These are phyloP conservation scores for Eudorina sp. DNA, from an alignment of 139 green algal species.

Conservation along the genomic window DNA sequence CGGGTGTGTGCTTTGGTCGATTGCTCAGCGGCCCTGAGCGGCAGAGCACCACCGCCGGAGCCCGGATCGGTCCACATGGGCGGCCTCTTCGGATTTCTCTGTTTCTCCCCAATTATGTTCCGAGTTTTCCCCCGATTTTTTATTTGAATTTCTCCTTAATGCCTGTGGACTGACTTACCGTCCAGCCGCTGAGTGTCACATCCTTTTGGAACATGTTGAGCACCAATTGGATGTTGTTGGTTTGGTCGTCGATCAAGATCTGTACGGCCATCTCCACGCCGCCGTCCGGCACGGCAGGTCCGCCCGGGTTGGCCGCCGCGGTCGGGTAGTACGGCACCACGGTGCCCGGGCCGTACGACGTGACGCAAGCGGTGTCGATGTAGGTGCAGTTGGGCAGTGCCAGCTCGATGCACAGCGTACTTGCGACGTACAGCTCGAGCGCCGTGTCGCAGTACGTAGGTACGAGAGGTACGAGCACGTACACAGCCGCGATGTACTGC, in stretches of 20 bases:
- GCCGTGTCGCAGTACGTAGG: not conserved
- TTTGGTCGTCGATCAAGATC: conserved; percentile 17
- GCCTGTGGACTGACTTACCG: too few relatives aligned
- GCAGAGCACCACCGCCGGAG: too few relatives aligned
- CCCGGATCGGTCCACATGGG: too few relatives aligned
- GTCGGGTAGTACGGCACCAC: conserved; percentile 24
- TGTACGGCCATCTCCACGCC: conserved; percentile 9
- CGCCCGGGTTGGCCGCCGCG: not conserved
- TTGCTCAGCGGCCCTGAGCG: too few relatives aligned
- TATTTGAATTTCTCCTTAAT: too few relatives aligned
- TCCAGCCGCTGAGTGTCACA: not conserved
- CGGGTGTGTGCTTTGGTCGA: too few relatives aligned
- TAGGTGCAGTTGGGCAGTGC: conserved; percentile 20
- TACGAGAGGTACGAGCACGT: conserved; percentile 1
- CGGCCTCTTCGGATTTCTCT: too few relatives aligned
- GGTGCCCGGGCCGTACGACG: not conserved
- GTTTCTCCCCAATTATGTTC: too few relatives aligned
- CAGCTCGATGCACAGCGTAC: conserved; percentile 19
- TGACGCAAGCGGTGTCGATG: conserved; percentile 19
- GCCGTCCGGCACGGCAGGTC: not conserved
- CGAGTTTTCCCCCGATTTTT: too few relatives aligned
- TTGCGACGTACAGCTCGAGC: not conserved
- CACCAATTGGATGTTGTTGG: conserved; percentile 31
- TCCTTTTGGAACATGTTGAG: not conserved
- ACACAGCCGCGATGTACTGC: conserved; percentile 24